A percentile compares a stretch with the other conserved stretches of the same genome.
phyloP scores from a whole-genome alignment of 352 stramenopile genomes.

The Phytophthora megakarya region DNA sequence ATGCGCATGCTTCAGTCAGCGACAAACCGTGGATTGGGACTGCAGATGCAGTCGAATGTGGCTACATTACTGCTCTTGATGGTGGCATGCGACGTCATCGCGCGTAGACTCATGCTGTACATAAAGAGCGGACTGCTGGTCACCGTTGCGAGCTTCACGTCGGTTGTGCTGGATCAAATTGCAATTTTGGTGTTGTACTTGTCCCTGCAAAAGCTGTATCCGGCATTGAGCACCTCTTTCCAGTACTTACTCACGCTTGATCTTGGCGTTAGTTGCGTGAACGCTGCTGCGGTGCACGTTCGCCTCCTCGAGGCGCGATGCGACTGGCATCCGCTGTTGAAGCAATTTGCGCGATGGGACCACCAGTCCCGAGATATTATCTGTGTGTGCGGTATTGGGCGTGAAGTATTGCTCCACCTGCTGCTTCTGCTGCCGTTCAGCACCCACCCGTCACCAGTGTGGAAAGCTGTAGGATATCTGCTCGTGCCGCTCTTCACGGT shows the following conservation, averaged over 20 bases:
- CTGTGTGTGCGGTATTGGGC: constrained; percentile 56
- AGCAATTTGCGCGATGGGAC: constrained; percentile 60
- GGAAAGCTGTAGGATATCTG: constrained; percentile 45
- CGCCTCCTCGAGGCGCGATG: constrained; percentile 63
- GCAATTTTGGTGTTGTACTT: constrained; percentile 61
- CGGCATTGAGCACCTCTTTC: constrained; percentile 44
- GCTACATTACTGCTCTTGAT: constrained; percentile 54
- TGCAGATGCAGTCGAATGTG: constrained; percentile 47
- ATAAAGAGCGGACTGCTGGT: constrained; percentile 82
- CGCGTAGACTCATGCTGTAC: constrained; percentile 61
- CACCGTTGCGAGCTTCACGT: constrained; percentile 70
- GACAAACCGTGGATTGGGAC: constrained; percentile 9
- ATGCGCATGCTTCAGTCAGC: constrained; percentile 56
- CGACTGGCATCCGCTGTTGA: constrained; percentile 71
- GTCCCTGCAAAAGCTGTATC: constrained; percentile 61
- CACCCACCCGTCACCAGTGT: constrained; percentile 30
- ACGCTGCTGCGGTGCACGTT: constrained; percentile 55
- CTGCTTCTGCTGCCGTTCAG: constrained; percentile 65
- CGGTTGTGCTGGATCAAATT: constrained; percentile 71
- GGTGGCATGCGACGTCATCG: constrained; percentile 59
- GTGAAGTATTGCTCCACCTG: constrained; percentile 63
- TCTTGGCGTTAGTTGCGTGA: constrained; percentile 56
- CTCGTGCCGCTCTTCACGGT: constrained; percentile 67
- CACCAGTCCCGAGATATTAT: constrained; percentile 50
- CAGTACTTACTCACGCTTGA: constrained; percentile 59